A percentile compares a stretch with the other conserved stretches of the same genome.
Conservation (phyloP, 768 basidiomycete genomes). For the Porphyrellus cyaneotinctus region DNA sequence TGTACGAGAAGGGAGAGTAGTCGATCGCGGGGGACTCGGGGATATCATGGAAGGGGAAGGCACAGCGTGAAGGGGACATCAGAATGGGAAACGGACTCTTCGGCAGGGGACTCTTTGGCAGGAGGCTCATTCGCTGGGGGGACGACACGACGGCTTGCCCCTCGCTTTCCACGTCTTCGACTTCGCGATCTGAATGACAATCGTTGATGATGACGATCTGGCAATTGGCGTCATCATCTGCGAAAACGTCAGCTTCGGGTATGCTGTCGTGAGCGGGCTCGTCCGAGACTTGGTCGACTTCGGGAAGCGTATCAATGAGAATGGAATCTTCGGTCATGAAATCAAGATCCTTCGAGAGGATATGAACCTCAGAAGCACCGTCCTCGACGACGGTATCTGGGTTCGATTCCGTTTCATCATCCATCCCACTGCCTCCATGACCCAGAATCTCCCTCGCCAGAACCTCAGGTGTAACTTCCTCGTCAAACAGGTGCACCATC, state of each 20-base stretch:
- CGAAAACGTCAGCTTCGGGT: slow-evolving; percentile 2
- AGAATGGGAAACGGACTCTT: slow-evolving; percentile 7
- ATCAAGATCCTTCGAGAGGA: slow-evolving; percentile 8
- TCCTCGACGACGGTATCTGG: slow-evolving; percentile 14
- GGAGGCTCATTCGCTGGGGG: background rate
- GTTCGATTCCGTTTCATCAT: slow-evolving; percentile 1
- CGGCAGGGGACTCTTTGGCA: slow-evolving; percentile 1
- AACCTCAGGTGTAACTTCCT: slow-evolving; percentile 27
- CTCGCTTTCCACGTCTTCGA: background rate
- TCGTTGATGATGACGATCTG: slow-evolving; percentile 9
- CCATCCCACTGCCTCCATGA: background rate
- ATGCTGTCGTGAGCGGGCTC: background rate
- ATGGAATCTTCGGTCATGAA: background rate
- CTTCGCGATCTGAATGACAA: background rate
- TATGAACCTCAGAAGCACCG: slow-evolving; percentile 1
- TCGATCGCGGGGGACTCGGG: slow-evolving; percentile 11
- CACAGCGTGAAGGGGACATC: slow-evolving; percentile 7
- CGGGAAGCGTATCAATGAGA: no score
- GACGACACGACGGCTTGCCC: background rate
- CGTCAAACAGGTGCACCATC: slow-evolving; percentile 31
- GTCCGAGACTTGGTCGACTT: background rate
- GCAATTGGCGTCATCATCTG: background rate
- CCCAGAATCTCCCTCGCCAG: slow-evolving; percentile 30
- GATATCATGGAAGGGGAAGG: slow-evolving; percentile 8
- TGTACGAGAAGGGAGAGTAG: slow-evolving; percentile 6